Percentiles rank a stretch among this genome's conserved stretches.
These are phyloP conservation scores for Neonectria magnoliae DNA, from an alignment of 2,329 filamentous ascomycete genomes.

Conservation along the genomic window DNA sequence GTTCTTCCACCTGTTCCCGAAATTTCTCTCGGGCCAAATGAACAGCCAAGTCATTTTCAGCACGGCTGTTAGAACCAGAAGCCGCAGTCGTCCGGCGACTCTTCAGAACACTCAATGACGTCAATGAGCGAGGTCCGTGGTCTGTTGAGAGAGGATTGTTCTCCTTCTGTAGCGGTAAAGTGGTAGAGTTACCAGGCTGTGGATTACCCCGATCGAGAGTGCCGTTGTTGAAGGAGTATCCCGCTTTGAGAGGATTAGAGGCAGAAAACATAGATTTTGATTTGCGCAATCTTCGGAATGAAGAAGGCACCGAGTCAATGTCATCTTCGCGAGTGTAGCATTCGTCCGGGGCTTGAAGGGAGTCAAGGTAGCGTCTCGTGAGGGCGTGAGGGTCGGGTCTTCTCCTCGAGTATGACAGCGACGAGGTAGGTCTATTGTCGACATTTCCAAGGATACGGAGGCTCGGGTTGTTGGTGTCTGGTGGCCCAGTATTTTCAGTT, in stretches of 20 bases:
- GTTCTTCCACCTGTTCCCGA: constrained; percentile 47
- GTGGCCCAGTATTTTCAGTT: constrained; percentile 36
- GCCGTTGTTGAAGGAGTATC: constrained; percentile 25
- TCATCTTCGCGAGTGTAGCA: constrained; percentile 61
- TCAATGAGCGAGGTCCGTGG: constrained; percentile 52
- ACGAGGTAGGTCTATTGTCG: constrained; percentile 30
- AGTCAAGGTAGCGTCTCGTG: constrained; percentile 40
- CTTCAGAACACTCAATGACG: constrained; percentile 65
- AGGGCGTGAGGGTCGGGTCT: constrained; percentile 25
- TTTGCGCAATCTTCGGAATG: constrained; percentile 62
- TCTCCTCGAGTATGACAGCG: constrained; percentile 25
- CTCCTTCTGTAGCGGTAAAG: constrained; percentile 38
- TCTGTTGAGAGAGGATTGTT: constrained; percentile 36
- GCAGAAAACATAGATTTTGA: constrained; percentile 64
- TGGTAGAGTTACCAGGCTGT: constrained; percentile 22
- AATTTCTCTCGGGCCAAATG: constrained; percentile 51
- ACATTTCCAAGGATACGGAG: constrained; percentile 23
- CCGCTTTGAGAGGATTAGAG: constrained; percentile 33
- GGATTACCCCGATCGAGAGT: constrained; percentile 18
- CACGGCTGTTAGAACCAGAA: constrained; percentile 29
- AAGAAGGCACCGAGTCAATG: constrained; percentile 57
- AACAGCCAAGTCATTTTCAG: constrained; percentile 48
- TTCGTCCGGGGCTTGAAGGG: constrained; percentile 49
- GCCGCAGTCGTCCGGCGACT: constrained; percentile 42
- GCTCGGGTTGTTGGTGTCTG: constrained; percentile 15